phyloP scores from a whole-genome alignment of 768 basidiomycete genomes.

The Tulasnella sp. region DNA sequence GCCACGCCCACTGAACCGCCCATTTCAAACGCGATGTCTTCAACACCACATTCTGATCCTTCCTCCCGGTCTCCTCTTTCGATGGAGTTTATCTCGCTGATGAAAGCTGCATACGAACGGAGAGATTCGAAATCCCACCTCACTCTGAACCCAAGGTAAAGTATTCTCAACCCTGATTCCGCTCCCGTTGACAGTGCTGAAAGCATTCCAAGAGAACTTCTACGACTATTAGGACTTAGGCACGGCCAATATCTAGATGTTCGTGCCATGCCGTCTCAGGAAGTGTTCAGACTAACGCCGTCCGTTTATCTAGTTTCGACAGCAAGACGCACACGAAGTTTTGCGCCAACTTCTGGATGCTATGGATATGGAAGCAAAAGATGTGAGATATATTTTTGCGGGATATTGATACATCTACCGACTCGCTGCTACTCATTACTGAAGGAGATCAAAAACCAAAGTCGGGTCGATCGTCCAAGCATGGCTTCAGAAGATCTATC shows the following conservation, averaged over 20 bases:
- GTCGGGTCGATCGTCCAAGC: slow-evolving; percentile 32
- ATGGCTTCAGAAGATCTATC: neutral
- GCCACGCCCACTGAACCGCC: slow-evolving; percentile 35
- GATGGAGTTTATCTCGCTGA: slow-evolving; percentile 49
- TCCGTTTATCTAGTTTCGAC: slow-evolving; percentile 51
- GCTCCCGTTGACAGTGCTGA: neutral
- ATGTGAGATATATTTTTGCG: slow-evolving; percentile 38
- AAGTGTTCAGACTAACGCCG: neutral
- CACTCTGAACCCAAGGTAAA: slow-evolving; percentile 47
- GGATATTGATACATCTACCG: neutral
- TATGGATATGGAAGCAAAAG: slow-evolving; percentile 90
- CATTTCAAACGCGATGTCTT: slow-evolving; percentile 53
- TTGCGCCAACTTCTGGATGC: slow-evolving; percentile 80
- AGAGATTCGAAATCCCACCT: slow-evolving; percentile 43
- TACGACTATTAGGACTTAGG: slow-evolving; percentile 63
- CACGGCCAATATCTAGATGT: slow-evolving; percentile 86
- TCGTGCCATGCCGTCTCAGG: neutral
- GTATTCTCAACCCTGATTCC: neutral
- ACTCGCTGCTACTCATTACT: neutral
- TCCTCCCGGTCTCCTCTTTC: slow-evolving; percentile 59
- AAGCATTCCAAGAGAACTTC: slow-evolving; percentile 37
- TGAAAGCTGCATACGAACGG: slow-evolving; percentile 52
- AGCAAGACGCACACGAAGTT: slow-evolving; percentile 95
- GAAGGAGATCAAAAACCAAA: slow-evolving; percentile 62
- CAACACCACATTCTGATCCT: slow-evolving; percentile 28